Percentiles rank a stretch among this genome's conserved stretches.
Conservation (phyloP, 2,329 filamentous ascomycete genomes). For the Parastagonospora nodorum region DNA sequence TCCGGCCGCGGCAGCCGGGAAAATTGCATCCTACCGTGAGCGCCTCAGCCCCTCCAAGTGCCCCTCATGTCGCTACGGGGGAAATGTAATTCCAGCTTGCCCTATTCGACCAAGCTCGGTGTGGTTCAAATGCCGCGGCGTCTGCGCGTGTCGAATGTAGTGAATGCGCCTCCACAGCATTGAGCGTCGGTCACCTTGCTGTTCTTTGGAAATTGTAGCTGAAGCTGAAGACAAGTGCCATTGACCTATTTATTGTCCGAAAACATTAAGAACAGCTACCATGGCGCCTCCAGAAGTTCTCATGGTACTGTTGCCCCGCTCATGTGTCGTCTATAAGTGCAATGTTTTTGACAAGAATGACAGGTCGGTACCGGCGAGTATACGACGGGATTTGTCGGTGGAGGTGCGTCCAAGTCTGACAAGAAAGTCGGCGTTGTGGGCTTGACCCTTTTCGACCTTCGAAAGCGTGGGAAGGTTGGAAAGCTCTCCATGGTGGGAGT, state of each 20-base stretch:
- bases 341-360: constrained; percentile 5
- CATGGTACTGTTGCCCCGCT: constrained; percentile 47
- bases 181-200: constrained; percentile 4
- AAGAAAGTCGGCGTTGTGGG: constrained; percentile 97
- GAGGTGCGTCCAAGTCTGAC: constrained; percentile 81
- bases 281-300: constrained; percentile 58
- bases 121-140: constrained; percentile 29
- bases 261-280: constrained; percentile 13
- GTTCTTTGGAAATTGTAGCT: neutral
- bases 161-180: constrained; percentile 9
- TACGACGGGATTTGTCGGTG: constrained; percentile 91
- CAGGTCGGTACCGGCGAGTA: constrained; percentile 91
- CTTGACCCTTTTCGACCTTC: constrained; percentile 85
- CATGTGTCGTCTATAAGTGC: neutral
- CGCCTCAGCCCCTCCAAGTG: constrained; percentile 13
- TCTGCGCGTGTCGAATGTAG: constrained; percentile 3
- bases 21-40: constrained; percentile 23
- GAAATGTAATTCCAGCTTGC: constrained; percentile 8
- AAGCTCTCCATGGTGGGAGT: constrained; percentile 88
- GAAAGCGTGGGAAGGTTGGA: constrained; percentile 84
- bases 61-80: constrained; percentile 30
- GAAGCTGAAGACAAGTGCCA: constrained; percentile 8
- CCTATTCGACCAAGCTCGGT: neutral
- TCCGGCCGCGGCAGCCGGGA: constrained; percentile 38
- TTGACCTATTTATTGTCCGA: constrained; percentile 1